A percentile compares a stretch with the other conserved stretches of the same genome.
These are phyloP conservation scores for Effrenium voratum DNA, from an alignment of 73 alveolate species.

Conservation along the genomic window DNA sequence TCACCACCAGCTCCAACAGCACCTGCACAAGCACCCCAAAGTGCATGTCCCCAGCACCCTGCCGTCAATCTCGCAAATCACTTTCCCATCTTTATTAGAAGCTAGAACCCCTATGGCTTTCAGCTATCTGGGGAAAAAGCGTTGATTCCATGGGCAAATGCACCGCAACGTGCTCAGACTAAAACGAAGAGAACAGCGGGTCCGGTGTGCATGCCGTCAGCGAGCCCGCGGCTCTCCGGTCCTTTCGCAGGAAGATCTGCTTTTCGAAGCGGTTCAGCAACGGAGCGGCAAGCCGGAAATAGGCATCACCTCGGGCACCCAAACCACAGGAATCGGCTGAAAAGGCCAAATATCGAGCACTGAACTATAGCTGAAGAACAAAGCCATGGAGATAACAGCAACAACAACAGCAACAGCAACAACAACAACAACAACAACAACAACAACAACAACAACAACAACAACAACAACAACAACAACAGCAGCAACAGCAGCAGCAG, in stretches of 20 bases:
- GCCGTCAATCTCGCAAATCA: no score
- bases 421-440: not conserved
- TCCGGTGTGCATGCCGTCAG: no score
- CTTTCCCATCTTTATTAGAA: no score
- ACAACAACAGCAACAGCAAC: not conserved
- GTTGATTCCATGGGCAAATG: no score
- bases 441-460: not conserved
- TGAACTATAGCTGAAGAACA: not conserved
- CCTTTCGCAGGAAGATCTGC: constrained; percentile 93
- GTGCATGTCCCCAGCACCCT: no score
- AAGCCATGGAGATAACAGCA: not conserved
- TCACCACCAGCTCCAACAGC: no score
- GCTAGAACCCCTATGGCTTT: no score
- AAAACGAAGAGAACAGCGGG: no score
- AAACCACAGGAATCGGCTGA: not conserved
- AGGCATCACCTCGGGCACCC: constrained; percentile 58
- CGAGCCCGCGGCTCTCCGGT: no score
- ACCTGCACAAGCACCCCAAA: no score
- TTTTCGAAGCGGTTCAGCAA: constrained; percentile 91
- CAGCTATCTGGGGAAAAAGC: no score
- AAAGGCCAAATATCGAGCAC: not conserved
- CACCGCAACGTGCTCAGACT: no score
- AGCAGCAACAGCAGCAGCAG: not conserved
- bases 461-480: not conserved
- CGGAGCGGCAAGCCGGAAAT: constrained; percentile 78